A percentile compares a stretch with the other conserved stretches of the same genome.
phyloP scores from a whole-genome alignment of 2,329 filamentous ascomycete species.

The Chrysoporthe puriensis region DNA sequence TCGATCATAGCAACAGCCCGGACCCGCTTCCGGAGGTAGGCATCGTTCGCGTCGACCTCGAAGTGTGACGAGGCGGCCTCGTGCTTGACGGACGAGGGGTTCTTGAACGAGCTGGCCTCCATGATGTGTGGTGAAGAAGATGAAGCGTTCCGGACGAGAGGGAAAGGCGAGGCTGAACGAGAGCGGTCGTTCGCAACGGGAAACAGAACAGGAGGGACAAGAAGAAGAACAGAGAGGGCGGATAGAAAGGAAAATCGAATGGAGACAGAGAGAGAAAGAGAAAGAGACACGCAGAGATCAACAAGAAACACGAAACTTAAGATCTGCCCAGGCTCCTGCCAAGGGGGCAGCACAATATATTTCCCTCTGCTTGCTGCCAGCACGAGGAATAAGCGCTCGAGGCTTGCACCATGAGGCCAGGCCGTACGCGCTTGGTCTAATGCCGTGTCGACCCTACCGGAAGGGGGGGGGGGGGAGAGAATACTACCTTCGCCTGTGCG shows the following conservation, averaged over 20 bases:
- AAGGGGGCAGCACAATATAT: background rate
- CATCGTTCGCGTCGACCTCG: slow-evolving; percentile 50
- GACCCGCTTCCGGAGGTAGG: slow-evolving; percentile 38
- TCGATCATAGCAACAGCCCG: slow-evolving; percentile 48
- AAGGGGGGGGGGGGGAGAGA: background rate
- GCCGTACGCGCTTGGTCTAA: slow-evolving; percentile 8
- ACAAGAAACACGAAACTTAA: slow-evolving; percentile 20
- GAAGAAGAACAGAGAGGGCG: slow-evolving; percentile 1
- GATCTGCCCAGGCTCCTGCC: slow-evolving; percentile 2
- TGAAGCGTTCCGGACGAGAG: slow-evolving; percentile 9
- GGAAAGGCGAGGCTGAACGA: background rate
- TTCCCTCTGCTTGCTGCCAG: background rate
- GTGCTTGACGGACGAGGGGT: slow-evolving; percentile 20
- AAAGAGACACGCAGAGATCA: background rate
- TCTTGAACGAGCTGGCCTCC: slow-evolving; percentile 21
- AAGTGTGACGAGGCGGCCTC: slow-evolving; percentile 49
- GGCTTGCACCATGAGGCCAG: background rate
- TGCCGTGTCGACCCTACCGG: slow-evolving; percentile 5
- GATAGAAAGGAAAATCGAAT: slow-evolving; percentile 8
- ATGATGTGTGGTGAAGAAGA: slow-evolving; percentile 13
- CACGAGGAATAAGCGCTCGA: slow-evolving; percentile 17
- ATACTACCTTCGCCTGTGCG: background rate
- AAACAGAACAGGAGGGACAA: slow-evolving; percentile 1
- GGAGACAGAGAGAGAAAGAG: slow-evolving; percentile 2
- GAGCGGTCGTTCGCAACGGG: slow-evolving; percentile 1